Evolutionary conservation across 768 basidiomycete species (phyloP).

Genomic region (Dioszegia hungarica): DNA sequence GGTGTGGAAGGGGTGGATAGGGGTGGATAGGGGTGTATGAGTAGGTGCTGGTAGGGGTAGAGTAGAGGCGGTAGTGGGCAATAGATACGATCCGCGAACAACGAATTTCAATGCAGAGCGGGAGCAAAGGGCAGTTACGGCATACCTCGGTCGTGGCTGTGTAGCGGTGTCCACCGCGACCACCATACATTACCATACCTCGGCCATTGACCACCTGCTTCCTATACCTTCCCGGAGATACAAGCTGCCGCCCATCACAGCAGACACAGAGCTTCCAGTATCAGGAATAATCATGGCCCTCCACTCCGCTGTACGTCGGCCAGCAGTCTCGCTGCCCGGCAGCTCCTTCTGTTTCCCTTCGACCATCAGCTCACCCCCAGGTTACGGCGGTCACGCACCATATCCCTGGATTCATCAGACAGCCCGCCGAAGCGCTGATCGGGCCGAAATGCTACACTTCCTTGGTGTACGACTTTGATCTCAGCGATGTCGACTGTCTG

Average conservation of each 20-base stretch:
- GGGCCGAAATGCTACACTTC: constrained; percentile 89
- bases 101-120: no score
- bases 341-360: neutral
- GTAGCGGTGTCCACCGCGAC: no score
- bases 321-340: no score
- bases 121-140: no score
- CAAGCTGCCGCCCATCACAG: neutral
- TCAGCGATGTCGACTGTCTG: constrained; percentile 73
- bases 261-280: neutral
- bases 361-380: constrained; percentile 9
- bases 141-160: no score
- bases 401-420: constrained; percentile 77
- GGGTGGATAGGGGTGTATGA: neutral
- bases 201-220: no score
- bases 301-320: constrained; percentile 13
- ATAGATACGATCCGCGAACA: no score
- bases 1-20: neutral
- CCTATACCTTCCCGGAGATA: no score
- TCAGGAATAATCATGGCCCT: neutral
- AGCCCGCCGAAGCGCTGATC: constrained; percentile 73
- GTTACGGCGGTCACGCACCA: constrained; percentile 61
- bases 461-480: constrained; percentile 77
- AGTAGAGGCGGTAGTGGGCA: no score
- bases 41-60: no score
- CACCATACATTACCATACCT: no score